These are phyloP conservation scores for Rhodotorula toruloides DNA, from an alignment of 768 basidiomycete species.

Conservation along the genomic window DNA sequence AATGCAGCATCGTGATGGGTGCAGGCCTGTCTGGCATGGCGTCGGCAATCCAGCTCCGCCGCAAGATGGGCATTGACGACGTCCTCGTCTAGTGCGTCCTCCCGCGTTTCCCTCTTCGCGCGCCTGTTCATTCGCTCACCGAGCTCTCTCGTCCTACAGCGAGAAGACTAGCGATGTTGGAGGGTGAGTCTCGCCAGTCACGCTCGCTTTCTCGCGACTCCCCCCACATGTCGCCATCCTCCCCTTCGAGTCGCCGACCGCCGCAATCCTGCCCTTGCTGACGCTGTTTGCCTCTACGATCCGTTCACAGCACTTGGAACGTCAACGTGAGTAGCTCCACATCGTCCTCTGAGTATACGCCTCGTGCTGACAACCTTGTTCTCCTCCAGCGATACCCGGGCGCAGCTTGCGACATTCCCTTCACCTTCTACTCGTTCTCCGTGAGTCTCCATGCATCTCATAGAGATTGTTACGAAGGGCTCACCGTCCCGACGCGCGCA, in stretches of 20 bases:
- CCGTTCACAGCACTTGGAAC: slow-evolving; percentile 7
- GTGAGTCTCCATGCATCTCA: not conserved
- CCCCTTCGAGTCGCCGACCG: not conserved
- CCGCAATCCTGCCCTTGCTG: not conserved
- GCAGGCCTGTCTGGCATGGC: slow-evolving; percentile 41
- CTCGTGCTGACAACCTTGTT: not conserved
- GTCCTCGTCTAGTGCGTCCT: slow-evolving; percentile 38
- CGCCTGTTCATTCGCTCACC: not conserved
- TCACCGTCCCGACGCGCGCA: not conserved
- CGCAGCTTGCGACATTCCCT: slow-evolving; percentile 35
- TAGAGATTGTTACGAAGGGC: no score
- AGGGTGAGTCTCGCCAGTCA: slow-evolving; percentile 4
- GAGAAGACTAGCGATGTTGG: slow-evolving; percentile 10
- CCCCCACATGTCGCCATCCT: not conserved
- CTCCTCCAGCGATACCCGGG: slow-evolving; percentile 20
- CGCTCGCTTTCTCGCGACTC: not conserved
- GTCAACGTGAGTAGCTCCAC: slow-evolving; percentile 4
- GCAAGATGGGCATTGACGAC: slow-evolving; percentile 37
- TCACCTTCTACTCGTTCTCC: slow-evolving; percentile 35
- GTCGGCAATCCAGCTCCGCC: slow-evolving; percentile 38
- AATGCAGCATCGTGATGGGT: slow-evolving; percentile 38
- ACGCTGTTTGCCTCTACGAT: not conserved
- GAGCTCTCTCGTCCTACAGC: not conserved
- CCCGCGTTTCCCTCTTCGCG: no score
- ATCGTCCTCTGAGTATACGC: not conserved